A percentile compares a stretch with the other conserved stretches of the same genome.
Conservation (phyloP, 2,329 filamentous ascomycete species). For the Curvularia lunata region DNA sequence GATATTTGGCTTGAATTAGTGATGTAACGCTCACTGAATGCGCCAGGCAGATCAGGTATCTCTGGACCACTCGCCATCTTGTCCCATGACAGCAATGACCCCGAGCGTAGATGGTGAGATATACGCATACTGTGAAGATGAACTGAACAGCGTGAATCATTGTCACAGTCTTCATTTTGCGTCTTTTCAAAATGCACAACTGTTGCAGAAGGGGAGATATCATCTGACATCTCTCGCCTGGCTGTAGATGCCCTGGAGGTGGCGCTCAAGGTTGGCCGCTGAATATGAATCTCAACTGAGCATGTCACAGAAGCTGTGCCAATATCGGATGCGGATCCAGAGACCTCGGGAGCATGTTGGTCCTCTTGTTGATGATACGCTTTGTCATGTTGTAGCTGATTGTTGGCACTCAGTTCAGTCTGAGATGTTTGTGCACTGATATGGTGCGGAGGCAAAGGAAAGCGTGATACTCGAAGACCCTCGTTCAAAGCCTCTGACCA, state of each 20-base stretch:
- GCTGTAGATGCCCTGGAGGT: slow-evolving; percentile 28
- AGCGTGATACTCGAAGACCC: slow-evolving; percentile 41
- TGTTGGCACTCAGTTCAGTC: slow-evolving; percentile 6
- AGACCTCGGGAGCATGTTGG: background rate
- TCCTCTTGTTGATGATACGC: background rate
- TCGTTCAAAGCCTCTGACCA: slow-evolving; percentile 40
- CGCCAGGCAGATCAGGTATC: slow-evolving; percentile 20
- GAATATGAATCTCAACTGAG: slow-evolving; percentile 26
- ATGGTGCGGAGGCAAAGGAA: slow-evolving; percentile 27
- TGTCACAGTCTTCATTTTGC: slow-evolving; percentile 13
- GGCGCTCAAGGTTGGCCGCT: slow-evolving; percentile 25
- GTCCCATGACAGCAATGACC: slow-evolving; percentile 50
- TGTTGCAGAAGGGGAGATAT: slow-evolving; percentile 9
- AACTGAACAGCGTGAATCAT: slow-evolving; percentile 40
- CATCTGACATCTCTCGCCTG: slow-evolving; percentile 13
- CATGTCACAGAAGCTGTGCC: background rate
- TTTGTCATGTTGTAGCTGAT: background rate
- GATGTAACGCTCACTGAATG: slow-evolving; percentile 22
- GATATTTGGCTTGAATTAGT: slow-evolving; percentile 33
- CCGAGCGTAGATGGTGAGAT: slow-evolving; percentile 53
- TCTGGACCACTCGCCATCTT: slow-evolving; percentile 33
- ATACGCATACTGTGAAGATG: slow-evolving; percentile 55
- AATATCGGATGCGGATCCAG: background rate
- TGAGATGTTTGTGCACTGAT: slow-evolving; percentile 21
- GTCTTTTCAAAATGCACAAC: background rate